Evolutionary conservation across 768 basidiomycete species (phyloP).

Genomic region (Panus rudis): DNA sequence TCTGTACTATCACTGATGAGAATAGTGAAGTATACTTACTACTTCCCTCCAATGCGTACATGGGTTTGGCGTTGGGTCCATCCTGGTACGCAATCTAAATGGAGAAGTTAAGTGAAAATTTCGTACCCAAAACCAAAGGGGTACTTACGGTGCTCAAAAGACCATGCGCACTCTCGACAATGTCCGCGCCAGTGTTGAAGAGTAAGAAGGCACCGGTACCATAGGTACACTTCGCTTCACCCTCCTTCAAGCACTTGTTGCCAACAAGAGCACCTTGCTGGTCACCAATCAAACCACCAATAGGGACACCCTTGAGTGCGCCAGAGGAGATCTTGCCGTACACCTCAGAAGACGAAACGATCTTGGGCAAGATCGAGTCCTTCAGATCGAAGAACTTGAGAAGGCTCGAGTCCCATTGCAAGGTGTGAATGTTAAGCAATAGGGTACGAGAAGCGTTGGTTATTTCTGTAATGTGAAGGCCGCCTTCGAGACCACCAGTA

Average conservation of each 20-base stretch:
- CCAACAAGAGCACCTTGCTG: conserved; percentile 96
- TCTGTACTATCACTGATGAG: neutral
- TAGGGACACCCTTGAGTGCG: conserved; percentile 65
- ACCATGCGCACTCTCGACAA: conserved; percentile 81
- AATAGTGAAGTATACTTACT: conserved; percentile 45
- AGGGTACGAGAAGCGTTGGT: conserved; percentile 97
- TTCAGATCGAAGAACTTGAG: conserved; percentile 84
- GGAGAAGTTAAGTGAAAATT: neutral
- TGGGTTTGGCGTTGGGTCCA: conserved; percentile 66
- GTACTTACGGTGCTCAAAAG: conserved; percentile 74
- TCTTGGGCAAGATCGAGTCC: conserved; percentile 68
- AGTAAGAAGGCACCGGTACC: conserved; percentile 96
- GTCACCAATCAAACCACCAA: conserved; percentile 94
- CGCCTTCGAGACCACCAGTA: conserved; percentile 64
- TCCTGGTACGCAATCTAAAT: conserved; percentile 82
- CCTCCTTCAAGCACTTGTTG: conserved; percentile 87
- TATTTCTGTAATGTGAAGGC: conserved; percentile 83
- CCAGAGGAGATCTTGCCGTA: conserved; percentile 76
- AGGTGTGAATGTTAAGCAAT: conserved; percentile 73
- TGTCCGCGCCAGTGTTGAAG: conserved; percentile 87
- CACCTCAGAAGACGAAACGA: conserved; percentile 89
- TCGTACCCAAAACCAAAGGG: neutral
- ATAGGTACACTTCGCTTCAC: conserved; percentile 97
- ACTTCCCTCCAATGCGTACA: conserved; percentile 92
- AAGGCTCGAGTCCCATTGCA: conserved; percentile 78